Evolutionary conservation across 352 stramenopile genomes (phyloP), one percentile per base, ranked within the genome.

Genomic region (Hyaloperonospora arabidopsidis): DNA sequence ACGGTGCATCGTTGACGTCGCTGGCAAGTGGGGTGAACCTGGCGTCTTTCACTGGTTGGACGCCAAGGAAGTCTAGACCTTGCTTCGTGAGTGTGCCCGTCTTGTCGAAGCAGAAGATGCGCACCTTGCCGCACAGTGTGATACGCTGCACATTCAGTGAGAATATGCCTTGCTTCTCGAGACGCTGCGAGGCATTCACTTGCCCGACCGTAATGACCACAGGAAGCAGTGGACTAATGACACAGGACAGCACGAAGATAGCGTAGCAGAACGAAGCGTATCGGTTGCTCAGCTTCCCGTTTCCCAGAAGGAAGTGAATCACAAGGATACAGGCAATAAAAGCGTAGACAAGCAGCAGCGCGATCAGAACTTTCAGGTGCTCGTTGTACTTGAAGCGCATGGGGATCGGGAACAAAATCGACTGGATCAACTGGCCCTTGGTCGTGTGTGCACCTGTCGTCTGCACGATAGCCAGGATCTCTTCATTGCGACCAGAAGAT

Each of bases 301-400:
- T 93, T 51, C 60, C 79, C 18, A 90, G 70, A 23, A 87, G 61
- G 52, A 92, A 82, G 47, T 74, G 76, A 74, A 90, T 82, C n/a
- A 76, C 74, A 89, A 68, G 50, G 75, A 81, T 5, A 86, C 74
- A 23, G 8, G 76, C 65, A 41, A 96, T 64, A 21, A 90, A 63
- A n/a, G 76, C 82, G 47, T 91, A 79, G 19, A 84, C 38, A 23
- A 93, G 74, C n/a, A 97, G 63, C 52, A 95, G 80, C 25, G 65
- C 48, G 40, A 95, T 74, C 15, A 96, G 77, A 5, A 76, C 72
- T 55, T 89, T 84, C 7, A 97, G 70, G 65, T 97, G 85, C 25
- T 89, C 72, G 51, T 97, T 84, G 65, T 95, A 96, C 70, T 97
- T 95, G 70, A 97, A 96, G 49, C 85, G 71, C 57, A 95, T 85